Conservation (phyloP, 2,329 filamentous ascomycete species). For the Penicillium concentricum region DNA sequence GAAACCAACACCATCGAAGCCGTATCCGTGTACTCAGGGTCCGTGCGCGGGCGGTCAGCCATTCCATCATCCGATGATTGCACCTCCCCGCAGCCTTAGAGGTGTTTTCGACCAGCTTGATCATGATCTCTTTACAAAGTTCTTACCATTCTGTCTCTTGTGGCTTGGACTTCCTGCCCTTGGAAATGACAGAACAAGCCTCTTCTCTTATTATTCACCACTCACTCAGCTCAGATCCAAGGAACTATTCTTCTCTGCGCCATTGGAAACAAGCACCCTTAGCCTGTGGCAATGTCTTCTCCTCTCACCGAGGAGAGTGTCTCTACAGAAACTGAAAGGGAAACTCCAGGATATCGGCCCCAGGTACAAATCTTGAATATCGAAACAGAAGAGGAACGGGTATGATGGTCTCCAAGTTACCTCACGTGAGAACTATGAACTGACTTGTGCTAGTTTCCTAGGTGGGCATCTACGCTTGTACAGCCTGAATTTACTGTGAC, state of each 20-base stretch:
- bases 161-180: background rate
- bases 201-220: background rate
- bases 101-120: constrained; percentile 11
- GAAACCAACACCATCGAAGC: background rate
- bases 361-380: constrained; percentile 31
- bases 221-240: constrained; percentile 2
- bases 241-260: constrained; percentile 1
- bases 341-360: constrained; percentile 15
- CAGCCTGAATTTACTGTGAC: background rate
- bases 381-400: constrained; percentile 34
- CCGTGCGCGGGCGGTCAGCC: constrained; percentile 6
- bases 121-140: constrained; percentile 14
- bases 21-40: background rate
- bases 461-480: constrained; percentile 14
- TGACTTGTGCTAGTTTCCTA: constrained; percentile 24
- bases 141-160: background rate
- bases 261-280: constrained; percentile 3
- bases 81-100: constrained; percentile 17
- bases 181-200: constrained; percentile 21
- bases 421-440: constrained; percentile 15
- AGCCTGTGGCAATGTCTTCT: constrained; percentile 25
- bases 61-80: constrained; percentile 16
- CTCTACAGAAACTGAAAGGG: background rate
- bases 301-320: constrained; percentile 6
- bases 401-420: constrained; percentile 23